Conservation (phyloP, 306 rosid genomes). For the Pterocarpus macrocarpus region DNA sequence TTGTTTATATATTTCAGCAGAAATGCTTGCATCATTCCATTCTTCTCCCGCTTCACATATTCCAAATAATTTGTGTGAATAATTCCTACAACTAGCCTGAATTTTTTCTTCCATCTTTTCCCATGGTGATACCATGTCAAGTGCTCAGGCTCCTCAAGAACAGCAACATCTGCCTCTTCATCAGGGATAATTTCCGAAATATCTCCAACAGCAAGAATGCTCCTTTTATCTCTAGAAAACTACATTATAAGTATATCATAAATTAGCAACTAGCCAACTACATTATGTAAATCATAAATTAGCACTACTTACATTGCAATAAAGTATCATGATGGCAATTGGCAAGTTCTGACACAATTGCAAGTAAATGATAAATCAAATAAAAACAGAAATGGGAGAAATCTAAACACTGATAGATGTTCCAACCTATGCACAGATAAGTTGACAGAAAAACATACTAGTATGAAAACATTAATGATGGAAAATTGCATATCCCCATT, state of each 20-base stretch:
- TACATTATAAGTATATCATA: constrained; percentile 49
- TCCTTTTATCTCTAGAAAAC: constrained; percentile 86
- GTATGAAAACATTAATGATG: background rate
- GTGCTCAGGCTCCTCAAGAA: constrained; percentile 98
- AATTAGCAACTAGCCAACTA: constrained; percentile 35
- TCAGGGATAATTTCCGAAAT: constrained; percentile 87
- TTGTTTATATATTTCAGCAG: constrained; percentile 72
- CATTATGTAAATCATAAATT: background rate
- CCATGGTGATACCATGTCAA: constrained; percentile 99
- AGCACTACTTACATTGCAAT: background rate
- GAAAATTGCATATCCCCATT: constrained; percentile 24
- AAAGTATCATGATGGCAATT: background rate
- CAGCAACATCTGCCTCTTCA: constrained; percentile 87
- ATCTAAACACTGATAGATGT: constrained; percentile 26
- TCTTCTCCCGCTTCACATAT: constrained; percentile 97
- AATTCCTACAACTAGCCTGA: constrained; percentile 80
- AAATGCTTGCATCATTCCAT: constrained; percentile 76
- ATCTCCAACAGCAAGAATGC: constrained; percentile 96
- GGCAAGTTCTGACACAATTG: background rate
- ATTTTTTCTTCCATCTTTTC: constrained; percentile 93
- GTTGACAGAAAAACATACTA: constrained; percentile 16
- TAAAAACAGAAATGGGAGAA: constrained; percentile 5
- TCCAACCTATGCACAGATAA: constrained; percentile 8
- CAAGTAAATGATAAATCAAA: background rate
- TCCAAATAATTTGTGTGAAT: constrained; percentile 96